Evolutionary conservation across 176 grass and related monocot species (phyloP).

Genomic region (Juncus effusus): DNA sequence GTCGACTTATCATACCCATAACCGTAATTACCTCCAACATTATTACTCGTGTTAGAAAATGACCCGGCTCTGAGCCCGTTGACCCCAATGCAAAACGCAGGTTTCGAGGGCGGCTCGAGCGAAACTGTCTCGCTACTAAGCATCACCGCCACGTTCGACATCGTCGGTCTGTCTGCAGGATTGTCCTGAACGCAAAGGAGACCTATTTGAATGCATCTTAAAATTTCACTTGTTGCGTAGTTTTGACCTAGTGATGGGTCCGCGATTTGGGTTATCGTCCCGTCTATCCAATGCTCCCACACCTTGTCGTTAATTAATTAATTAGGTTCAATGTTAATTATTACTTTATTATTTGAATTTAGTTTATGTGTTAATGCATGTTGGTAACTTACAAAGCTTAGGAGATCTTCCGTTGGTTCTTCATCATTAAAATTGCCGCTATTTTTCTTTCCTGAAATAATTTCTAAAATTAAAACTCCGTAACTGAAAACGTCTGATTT

Average conservation of each 20-base stretch:
- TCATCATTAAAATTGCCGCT: slow-evolving; percentile 16
- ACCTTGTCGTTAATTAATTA: slow-evolving; percentile 4
- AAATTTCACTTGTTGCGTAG: slow-evolving; percentile 20
- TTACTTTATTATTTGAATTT: no score
- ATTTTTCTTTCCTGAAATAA: slow-evolving; percentile 30
- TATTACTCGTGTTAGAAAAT: neutral
- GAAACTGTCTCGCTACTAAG: slow-evolving; percentile 31
- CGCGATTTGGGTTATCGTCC: slow-evolving; percentile 10
- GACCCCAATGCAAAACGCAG: slow-evolving; percentile 27
- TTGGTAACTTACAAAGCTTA: slow-evolving; percentile 31
- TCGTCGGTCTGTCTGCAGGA: slow-evolving; percentile 26
- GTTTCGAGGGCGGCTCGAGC: slow-evolving; percentile 11
- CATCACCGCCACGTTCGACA: slow-evolving; percentile 30
- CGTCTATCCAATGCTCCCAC: slow-evolving; percentile 22
- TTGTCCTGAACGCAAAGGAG: slow-evolving; percentile 33
- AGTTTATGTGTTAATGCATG: neutral
- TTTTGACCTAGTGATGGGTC: slow-evolving; percentile 25
- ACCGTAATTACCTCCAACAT: neutral
- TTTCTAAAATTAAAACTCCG: slow-evolving; percentile 30
- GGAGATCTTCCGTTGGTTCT: slow-evolving; percentile 4
- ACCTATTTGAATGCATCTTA: slow-evolving; percentile 33
- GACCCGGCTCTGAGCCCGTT: slow-evolving; percentile 1
- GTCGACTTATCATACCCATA: neutral
- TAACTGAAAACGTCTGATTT: slow-evolving; percentile 36
- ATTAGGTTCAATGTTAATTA: no score